These are phyloP conservation scores for Pyronema omphalodes DNA, from an alignment of 495 filamentous ascomycete genomes.

Conservation along the genomic window DNA sequence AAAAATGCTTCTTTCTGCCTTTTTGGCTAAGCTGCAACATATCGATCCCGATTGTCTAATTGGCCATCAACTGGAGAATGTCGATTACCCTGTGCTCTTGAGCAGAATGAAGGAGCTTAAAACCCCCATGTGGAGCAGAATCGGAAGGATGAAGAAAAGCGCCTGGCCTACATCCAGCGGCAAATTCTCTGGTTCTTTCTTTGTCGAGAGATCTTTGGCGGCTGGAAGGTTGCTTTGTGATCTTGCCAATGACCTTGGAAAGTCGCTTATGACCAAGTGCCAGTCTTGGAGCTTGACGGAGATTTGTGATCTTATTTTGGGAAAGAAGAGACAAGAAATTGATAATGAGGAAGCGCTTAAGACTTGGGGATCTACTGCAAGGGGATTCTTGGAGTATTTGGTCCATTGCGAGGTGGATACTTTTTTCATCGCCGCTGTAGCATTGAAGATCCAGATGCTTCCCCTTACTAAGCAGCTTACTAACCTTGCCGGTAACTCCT, in stretches of 20 bases:
- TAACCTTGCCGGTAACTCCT: slow-evolving; percentile 93
- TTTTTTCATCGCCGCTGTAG: slow-evolving; percentile 82
- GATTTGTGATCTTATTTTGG: slow-evolving; percentile 83
- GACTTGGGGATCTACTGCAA: slow-evolving; percentile 65
- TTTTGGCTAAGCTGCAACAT: slow-evolving; percentile 69
- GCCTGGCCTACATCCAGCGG: slow-evolving; percentile 82
- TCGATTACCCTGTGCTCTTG: slow-evolving; percentile 81
- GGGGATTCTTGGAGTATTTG: slow-evolving; percentile 82
- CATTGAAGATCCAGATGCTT: slow-evolving; percentile 73
- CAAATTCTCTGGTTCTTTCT: slow-evolving; percentile 70
- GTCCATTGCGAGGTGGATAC: slow-evolving; percentile 87
- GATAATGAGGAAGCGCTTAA: slow-evolving; percentile 77
- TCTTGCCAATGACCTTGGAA: slow-evolving; percentile 88
- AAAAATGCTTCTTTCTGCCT: slow-evolving; percentile 61
- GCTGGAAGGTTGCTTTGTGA: slow-evolving; percentile 84
- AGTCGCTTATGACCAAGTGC: slow-evolving; percentile 92
- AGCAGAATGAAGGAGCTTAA: slow-evolving; percentile 78
- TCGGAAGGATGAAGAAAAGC: slow-evolving; percentile 65
- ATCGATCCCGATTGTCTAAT: slow-evolving; percentile 86
- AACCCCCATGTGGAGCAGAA: slow-evolving; percentile 77
- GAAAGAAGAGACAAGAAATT: slow-evolving; percentile 53
- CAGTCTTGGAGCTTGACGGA: slow-evolving; percentile 95
- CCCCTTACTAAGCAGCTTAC: slow-evolving; percentile 88
- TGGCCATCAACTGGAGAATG: slow-evolving; percentile 91
- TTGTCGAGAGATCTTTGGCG: slow-evolving; percentile 75